Base-by-base conservation (phyloP, 2,329 filamentous ascomycete genomes). In the Ophiostoma tasmaniense region DNA sequence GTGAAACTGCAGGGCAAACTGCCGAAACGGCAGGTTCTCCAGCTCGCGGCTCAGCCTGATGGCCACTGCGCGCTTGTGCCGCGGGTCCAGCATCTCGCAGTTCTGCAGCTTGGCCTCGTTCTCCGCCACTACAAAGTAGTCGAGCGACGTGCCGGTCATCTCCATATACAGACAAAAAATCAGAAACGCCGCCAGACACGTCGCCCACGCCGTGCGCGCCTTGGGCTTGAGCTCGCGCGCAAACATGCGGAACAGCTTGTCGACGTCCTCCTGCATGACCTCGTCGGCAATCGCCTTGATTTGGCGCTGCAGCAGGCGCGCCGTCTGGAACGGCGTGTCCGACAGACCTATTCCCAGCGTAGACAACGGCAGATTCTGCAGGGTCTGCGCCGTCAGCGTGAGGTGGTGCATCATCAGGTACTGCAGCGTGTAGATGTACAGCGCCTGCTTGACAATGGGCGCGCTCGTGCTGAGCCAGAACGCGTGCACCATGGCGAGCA, bases 1-100 rank as follows among this genome's bases (percentile, higher is more conserved):
- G 75, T 87, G 85, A 74, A 87, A 87, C 76, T 86, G 84, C 71
- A 84, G 85, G 3, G 83, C 83, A 73, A 87, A 86, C 76, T 87
- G 84, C 76, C 82, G 84, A 74, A 87, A 87, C 0, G 85, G 85
- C 78, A 87, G 78, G 72, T 85, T 85, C 74, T 87, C 85, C 64
- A 87, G 79, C 74, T 84, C 82, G 37, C 76, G 76, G 76, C 81
- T 84, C 37, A 82, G 76, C 7, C 77, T 76, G 62, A 84, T 76
- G n/a, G 82, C 83, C 39, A 80, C 78, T 7, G 76, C 76, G 55
- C 81, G 80, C 7, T 52, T 7, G 13, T 66, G 3, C 11, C 52
- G 30, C 17, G 67, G 67, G 1, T 66, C 35, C 68, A 77, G 76
- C 73, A 78, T 81, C 73, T 74, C 75, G 7, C 79, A 77, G 33